These are phyloP conservation scores for Colletotrichum endophyticum DNA, from an alignment of 2,329 filamentous ascomycete species.

Conservation along the genomic window DNA sequence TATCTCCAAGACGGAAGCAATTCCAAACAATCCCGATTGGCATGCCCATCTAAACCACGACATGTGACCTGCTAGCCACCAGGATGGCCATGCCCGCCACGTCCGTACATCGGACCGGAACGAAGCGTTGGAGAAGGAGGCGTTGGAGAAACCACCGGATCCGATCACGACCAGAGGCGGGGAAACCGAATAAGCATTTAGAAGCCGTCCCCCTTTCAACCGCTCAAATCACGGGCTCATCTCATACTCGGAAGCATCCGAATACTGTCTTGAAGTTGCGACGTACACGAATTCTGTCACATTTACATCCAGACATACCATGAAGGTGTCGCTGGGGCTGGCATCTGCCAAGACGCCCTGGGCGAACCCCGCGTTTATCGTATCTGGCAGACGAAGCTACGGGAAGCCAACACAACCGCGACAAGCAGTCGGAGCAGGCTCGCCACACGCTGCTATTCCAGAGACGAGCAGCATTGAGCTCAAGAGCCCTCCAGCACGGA, in stretches of 20 bases:
- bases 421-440: not conserved
- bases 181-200: not conserved
- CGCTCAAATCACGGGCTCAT: not conserved
- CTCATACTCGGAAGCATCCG: not conserved
- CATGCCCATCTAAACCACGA: not conserved
- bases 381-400: conserved; percentile 3
- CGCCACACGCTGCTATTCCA: not conserved
- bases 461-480: not conserved
- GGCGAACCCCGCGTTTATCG: not conserved
- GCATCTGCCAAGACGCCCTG: conserved; percentile 4
- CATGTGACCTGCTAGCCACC: not conserved
- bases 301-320: not conserved
- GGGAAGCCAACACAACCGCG: conserved; percentile 13
- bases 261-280: not conserved
- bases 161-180: not conserved
- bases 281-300: not conserved
- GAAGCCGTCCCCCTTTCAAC: not conserved
- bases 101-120: conserved; percentile 14
- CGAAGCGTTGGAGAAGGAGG: not conserved
- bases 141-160: not conserved
- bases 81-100: conserved; percentile 7
- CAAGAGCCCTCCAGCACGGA: not conserved
- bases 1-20: not conserved
- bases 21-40: not conserved
- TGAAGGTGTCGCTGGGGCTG: conserved; percentile 1